phyloP scores from a whole-genome alignment of 106 monocot species.

The Acanthochlamys bracteata region DNA sequence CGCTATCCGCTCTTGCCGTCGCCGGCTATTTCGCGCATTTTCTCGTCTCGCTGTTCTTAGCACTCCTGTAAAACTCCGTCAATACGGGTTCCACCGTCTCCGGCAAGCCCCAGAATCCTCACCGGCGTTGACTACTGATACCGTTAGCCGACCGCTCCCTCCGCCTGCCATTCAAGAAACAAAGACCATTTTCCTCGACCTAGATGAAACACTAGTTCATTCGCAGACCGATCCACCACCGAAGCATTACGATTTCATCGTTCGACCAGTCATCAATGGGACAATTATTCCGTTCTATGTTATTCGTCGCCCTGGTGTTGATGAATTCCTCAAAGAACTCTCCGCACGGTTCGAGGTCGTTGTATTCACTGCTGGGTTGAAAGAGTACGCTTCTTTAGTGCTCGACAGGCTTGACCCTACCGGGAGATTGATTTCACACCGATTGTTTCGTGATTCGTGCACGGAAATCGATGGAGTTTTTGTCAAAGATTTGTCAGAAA shows the following conservation, averaged over 20 bases:
- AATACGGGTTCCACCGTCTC: slow-evolving; percentile 50
- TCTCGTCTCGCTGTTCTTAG: slow-evolving; percentile 23
- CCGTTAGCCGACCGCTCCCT: slow-evolving; percentile 1
- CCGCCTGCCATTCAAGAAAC: slow-evolving; percentile 16
- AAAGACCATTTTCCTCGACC: slow-evolving; percentile 72
- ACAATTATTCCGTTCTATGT: slow-evolving; percentile 65
- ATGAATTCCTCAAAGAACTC: slow-evolving; percentile 39
- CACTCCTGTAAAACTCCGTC: slow-evolving; percentile 16
- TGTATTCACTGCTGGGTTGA: slow-evolving; percentile 81
- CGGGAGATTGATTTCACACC: slow-evolving; percentile 43
- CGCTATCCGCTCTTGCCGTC: slow-evolving; percentile 60
- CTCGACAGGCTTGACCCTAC: slow-evolving; percentile 62
- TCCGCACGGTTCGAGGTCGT: slow-evolving; percentile 57
- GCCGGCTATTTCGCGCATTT: slow-evolving; percentile 57
- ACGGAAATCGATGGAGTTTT: slow-evolving; percentile 46
- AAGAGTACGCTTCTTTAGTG: slow-evolving; percentile 83
- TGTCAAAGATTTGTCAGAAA: slow-evolving; percentile 57
- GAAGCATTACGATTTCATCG: slow-evolving; percentile 55
- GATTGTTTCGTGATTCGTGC: slow-evolving; percentile 78
- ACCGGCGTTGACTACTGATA: not conserved
- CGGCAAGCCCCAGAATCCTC: not conserved
- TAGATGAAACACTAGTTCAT: slow-evolving; percentile 92
- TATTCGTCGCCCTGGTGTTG: slow-evolving; percentile 65
- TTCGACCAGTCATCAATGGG: slow-evolving; percentile 58
- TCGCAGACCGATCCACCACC: slow-evolving; percentile 41